phyloP scores from a whole-genome alignment of 2,329 filamentous ascomycete genomes.

The Hymenoscyphus infarciens region DNA sequence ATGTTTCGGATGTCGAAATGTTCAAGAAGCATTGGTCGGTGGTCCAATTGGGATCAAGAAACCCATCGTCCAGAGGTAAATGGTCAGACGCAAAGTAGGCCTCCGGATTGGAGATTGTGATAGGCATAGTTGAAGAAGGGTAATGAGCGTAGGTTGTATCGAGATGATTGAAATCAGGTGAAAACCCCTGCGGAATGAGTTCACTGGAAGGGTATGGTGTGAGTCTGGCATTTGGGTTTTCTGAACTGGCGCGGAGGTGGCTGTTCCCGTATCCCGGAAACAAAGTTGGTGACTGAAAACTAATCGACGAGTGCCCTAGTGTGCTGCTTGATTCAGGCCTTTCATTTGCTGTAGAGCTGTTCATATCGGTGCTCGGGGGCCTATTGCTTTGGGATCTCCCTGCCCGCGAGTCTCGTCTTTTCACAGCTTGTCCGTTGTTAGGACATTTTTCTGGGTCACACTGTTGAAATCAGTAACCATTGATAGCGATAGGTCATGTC shows the following conservation, averaged over 20 bases:
- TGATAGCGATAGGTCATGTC: neutral
- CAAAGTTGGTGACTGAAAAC: neutral
- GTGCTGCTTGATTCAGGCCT: neutral
- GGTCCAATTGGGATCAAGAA: neutral
- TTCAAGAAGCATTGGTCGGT: neutral
- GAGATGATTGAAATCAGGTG: neutral
- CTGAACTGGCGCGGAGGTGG: neutral
- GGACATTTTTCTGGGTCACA: constrained; percentile 39
- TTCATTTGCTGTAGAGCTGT: neutral
- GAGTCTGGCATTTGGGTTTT: neutral
- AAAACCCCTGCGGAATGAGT: neutral
- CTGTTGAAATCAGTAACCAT: neutral
- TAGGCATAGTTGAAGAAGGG: neutral
- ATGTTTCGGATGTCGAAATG: neutral
- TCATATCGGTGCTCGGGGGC: neutral
- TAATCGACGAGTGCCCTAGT: neutral
- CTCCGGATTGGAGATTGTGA: neutral
- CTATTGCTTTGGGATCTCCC: neutral
- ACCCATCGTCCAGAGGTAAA: neutral
- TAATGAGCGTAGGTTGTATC: neutral
- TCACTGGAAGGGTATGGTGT: neutral
- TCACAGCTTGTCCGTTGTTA: constrained; percentile 53
- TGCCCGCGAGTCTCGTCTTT: neutral
- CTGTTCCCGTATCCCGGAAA: neutral
- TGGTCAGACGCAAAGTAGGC: neutral